Conservation (phyloP, 371 early-diverging fungal species). For the Vairimorpha apis region DNA sequence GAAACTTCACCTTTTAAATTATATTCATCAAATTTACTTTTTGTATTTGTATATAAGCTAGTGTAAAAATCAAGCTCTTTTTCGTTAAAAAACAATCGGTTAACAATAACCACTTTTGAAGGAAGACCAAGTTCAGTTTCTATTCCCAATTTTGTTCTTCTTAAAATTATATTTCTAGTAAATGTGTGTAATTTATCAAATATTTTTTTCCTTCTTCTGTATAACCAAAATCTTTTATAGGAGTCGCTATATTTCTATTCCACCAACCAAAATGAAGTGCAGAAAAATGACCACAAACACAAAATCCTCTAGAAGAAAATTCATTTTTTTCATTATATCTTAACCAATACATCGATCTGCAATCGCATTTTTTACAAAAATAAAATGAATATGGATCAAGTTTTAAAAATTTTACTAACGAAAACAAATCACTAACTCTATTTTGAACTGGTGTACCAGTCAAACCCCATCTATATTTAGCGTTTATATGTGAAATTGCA, state of each 20-base stretch:
- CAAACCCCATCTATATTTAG: slow-evolving; percentile 79
- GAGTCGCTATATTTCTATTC: slow-evolving; percentile 82
- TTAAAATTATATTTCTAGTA: slow-evolving; percentile 78
- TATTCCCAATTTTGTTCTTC: slow-evolving; percentile 79
- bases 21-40: slow-evolving; percentile 70
- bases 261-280: slow-evolving; percentile 79
- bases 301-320: slow-evolving; percentile 7
- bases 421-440: slow-evolving; percentile 95
- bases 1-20: slow-evolving; percentile 74
- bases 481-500: slow-evolving; percentile 75
- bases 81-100: slow-evolving; percentile 74
- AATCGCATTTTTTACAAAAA: slow-evolving; percentile 75
- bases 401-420: slow-evolving; percentile 87
- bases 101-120: slow-evolving; percentile 71
- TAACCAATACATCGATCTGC: slow-evolving; percentile 72
- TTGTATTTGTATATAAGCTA: slow-evolving; percentile 71
- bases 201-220: slow-evolving; percentile 67
- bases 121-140: slow-evolving; percentile 83
- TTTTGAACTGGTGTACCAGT: slow-evolving; percentile 98
- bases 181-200: slow-evolving; percentile 71
- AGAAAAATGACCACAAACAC: slow-evolving; percentile 41
- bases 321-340: slow-evolving; percentile 55
- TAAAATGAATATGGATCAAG: slow-evolving; percentile 81
- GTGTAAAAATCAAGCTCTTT: slow-evolving; percentile 84
- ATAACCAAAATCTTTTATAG: slow-evolving; percentile 72